Conservation (phyloP, 2,329 filamentous ascomycete genomes). For the Orbilia brochopaga region DNA sequence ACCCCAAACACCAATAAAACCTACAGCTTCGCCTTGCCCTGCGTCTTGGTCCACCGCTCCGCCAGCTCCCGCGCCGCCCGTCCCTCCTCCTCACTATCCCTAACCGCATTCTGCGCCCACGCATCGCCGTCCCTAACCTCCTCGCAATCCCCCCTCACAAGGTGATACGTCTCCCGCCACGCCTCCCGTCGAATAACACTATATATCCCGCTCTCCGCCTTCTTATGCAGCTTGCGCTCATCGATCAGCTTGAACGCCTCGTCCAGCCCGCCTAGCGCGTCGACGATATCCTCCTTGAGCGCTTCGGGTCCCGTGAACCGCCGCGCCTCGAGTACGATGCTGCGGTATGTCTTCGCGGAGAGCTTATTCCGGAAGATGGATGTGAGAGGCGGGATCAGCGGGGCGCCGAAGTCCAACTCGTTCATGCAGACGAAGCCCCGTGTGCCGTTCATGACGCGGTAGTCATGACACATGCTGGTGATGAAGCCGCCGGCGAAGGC, state of each 20-base stretch:
- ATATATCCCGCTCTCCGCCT: slow-evolving; percentile 71
- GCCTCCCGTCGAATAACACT: slow-evolving; percentile 76
- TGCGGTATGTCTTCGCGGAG: slow-evolving; percentile 65
- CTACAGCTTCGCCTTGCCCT: slow-evolving; percentile 45
- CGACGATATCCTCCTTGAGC: slow-evolving; percentile 71
- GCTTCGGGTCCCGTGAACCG: slow-evolving; percentile 71
- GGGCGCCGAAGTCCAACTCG: slow-evolving; percentile 78
- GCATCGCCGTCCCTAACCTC: slow-evolving; percentile 63
- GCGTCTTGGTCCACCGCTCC: slow-evolving; percentile 54
- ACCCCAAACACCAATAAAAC: no score
- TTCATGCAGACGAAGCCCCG: slow-evolving; percentile 80
- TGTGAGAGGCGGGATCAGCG: slow-evolving; percentile 76
- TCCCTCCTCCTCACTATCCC: slow-evolving; percentile 26
- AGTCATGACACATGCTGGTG: slow-evolving; percentile 81
- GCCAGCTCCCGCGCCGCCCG: slow-evolving; percentile 58
- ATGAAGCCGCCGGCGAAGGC: slow-evolving; percentile 83
- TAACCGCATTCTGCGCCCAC: slow-evolving; percentile 30
- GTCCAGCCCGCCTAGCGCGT: slow-evolving; percentile 69
- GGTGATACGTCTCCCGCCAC: slow-evolving; percentile 69
- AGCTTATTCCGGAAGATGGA: slow-evolving; percentile 76
- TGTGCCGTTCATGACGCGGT: slow-evolving; percentile 74
- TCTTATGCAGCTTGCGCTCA: slow-evolving; percentile 67
- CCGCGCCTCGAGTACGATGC: slow-evolving; percentile 74
- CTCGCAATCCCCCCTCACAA: slow-evolving; percentile 64
- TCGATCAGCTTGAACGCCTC: slow-evolving; percentile 68